Conservation (phyloP, 1,139 yeast genomes). For the Lodderomyces parapsilosis region DNA sequence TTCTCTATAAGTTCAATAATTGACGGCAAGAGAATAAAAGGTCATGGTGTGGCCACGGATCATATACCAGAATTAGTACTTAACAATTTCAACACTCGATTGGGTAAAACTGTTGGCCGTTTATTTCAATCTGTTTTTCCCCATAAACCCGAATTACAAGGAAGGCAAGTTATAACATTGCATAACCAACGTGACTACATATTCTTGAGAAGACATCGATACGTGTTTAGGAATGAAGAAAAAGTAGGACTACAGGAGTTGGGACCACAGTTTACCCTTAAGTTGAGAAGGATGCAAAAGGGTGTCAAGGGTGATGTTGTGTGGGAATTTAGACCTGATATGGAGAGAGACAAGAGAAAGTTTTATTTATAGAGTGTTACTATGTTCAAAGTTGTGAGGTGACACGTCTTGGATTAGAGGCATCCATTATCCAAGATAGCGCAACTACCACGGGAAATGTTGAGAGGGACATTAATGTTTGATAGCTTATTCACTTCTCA, state of each 20-base stretch:
- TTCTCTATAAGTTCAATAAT: slow-evolving; percentile 80
- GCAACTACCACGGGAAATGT: too few relatives aligned
- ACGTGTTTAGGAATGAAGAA: slow-evolving; percentile 83
- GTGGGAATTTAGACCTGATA: slow-evolving; percentile 95
- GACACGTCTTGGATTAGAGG: neutral
- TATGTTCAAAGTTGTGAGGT: neutral
- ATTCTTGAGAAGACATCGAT: slow-evolving; percentile 93
- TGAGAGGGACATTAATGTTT: too few relatives aligned
- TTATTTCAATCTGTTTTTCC: slow-evolving; percentile 92
- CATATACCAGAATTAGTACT: slow-evolving; percentile 90
- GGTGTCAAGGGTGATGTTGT: slow-evolving; percentile 90
- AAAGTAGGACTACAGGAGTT: slow-evolving; percentile 92
- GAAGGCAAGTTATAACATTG: slow-evolving; percentile 91
- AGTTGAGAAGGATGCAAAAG: slow-evolving; percentile 82
- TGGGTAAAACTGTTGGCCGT: slow-evolving; percentile 91
- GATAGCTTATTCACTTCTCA: too few relatives aligned
- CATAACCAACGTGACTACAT: slow-evolving; percentile 96
- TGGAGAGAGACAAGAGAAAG: slow-evolving; percentile 95
- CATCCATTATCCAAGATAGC: too few relatives aligned
- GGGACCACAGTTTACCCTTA: slow-evolving; percentile 94
- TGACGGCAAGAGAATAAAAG: slow-evolving; percentile 71
- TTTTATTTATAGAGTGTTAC: slow-evolving; percentile 60
- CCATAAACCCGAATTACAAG: slow-evolving; percentile 87
- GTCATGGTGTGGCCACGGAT: slow-evolving; percentile 88
- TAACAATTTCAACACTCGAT: slow-evolving; percentile 86